These are phyloP conservation scores for Entrophospora sp. DNA, from an alignment of 192 early-diverging fungal genomes.

Conservation along the genomic window DNA sequence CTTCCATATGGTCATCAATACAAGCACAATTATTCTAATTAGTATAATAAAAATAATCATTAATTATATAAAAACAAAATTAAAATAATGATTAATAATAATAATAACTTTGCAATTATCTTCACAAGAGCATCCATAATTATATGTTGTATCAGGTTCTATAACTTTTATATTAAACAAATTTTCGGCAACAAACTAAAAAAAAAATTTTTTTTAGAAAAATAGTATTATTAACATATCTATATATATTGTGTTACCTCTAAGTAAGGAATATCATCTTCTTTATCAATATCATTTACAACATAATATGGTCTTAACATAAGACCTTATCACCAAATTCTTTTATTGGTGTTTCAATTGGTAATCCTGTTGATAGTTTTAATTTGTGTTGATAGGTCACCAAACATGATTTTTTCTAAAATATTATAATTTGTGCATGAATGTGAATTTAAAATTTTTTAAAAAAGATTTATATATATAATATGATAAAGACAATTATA, in stretches of 20 bases:
- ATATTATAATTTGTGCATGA: too few species aligned
- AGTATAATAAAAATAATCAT: background rate
- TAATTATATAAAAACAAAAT: background rate
- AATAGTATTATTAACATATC: background rate
- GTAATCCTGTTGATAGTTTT: too few species aligned
- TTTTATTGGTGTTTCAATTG: background rate
- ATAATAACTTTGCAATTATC: background rate
- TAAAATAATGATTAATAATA: background rate
- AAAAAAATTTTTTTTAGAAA: background rate
- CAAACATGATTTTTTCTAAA: too few species aligned
- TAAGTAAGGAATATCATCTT: background rate
- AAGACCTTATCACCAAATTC: background rate
- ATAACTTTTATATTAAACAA: background rate
- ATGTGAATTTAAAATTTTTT: too few species aligned
- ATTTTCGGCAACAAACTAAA: constrained; percentile 1
- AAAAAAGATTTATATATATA: too few species aligned
- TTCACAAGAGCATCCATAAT: background rate
- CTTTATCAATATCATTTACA: constrained; percentile 4
- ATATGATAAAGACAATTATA: background rate
- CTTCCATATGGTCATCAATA: too few species aligned
- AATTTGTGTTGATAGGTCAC: too few species aligned
- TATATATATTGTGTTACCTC: background rate
- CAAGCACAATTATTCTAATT: too few species aligned
- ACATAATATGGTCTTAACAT: background rate
- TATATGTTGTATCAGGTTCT: background rate